A percentile compares a stretch with the other conserved stretches of the same genome.
Evolutionary conservation across 2,329 filamentous ascomycete genomes (phyloP).

Genomic region (Cryphonectria radicalis): DNA sequence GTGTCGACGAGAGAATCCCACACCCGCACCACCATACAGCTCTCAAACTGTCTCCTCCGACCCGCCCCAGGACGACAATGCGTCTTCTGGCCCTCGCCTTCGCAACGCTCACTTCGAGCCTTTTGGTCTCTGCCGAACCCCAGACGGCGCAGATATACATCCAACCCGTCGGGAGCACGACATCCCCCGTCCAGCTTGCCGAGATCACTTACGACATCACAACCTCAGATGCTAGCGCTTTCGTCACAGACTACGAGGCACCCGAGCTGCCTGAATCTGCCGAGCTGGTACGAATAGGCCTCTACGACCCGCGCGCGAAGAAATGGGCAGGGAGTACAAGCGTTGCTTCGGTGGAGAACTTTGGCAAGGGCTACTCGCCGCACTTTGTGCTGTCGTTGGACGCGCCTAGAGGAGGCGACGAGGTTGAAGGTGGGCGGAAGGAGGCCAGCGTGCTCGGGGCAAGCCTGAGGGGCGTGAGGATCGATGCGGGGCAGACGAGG

Average conservation of each 20-base stretch:
- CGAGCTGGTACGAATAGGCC: conserved; percentile 60
- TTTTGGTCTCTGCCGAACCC: conserved; percentile 45
- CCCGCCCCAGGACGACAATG: conserved; percentile 29
- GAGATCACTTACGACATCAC: conserved; percentile 58
- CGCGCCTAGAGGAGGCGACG: conserved; percentile 30
- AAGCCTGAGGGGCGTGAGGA: conserved; percentile 57
- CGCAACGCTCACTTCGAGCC: conserved; percentile 46
- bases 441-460: conserved; percentile 54
- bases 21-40: background rate
- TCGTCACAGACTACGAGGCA: conserved; percentile 59
- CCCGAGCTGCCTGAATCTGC: conserved; percentile 54
- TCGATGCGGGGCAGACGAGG: conserved; percentile 67
- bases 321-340: conserved; percentile 61
- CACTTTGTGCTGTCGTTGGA: conserved; percentile 59
- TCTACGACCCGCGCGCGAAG: conserved; percentile 54
- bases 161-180: conserved; percentile 50
- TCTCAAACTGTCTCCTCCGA: background rate
- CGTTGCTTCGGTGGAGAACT: conserved; percentile 59
- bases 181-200: conserved; percentile 53
- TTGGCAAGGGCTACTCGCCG: conserved; percentile 64
- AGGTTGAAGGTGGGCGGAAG: conserved; percentile 23
- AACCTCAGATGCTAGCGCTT: conserved; percentile 44
- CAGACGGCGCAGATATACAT: conserved; percentile 58
- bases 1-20: background rate
- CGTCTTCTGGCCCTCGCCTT: conserved; percentile 26